A percentile compares a stretch with the other conserved stretches of the same genome.
These are phyloP conservation scores for Penicillium mononematosum DNA, from an alignment of 495 filamentous ascomycete genomes.

Conservation along the genomic window DNA sequence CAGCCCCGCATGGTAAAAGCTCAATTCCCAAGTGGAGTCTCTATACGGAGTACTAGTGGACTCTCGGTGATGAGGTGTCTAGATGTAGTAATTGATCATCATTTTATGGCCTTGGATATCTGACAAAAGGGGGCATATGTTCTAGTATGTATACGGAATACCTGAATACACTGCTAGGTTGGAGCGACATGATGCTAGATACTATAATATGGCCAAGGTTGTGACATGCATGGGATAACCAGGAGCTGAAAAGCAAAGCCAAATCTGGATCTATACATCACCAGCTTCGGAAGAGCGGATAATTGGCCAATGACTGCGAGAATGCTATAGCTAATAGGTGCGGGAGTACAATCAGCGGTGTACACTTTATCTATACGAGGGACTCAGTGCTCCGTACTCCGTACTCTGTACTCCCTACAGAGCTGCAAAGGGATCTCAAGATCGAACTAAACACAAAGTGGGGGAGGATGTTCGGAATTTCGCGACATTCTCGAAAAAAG, in stretches of 20 bases:
- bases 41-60: slow-evolving; percentile 9
- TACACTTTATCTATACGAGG: slow-evolving; percentile 5
- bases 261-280: background rate
- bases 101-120: slow-evolving; percentile 1
- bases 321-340: background rate
- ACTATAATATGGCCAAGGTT: background rate
- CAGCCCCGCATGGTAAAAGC: slow-evolving; percentile 31
- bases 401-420: too few relatives aligned
- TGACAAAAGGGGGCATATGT: slow-evolving; percentile 17
- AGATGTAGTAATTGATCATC: slow-evolving; percentile 28
- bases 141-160: background rate
- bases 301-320: background rate
- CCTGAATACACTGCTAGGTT: too few relatives aligned
- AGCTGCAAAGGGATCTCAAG: slow-evolving; percentile 12
- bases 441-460: slow-evolving; percentile 18
- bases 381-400: background rate
- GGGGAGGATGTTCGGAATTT: slow-evolving; percentile 2
- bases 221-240: background rate
- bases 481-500: background rate
- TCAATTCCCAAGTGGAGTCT: slow-evolving; percentile 13
- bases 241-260: background rate
- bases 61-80: slow-evolving; percentile 15
- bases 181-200: background rate
- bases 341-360: slow-evolving; percentile 18
- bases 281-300: background rate